Evolutionary conservation across 352 stramenopile genomes (phyloP).

Genomic region (Phytopythium vexans): DNA sequence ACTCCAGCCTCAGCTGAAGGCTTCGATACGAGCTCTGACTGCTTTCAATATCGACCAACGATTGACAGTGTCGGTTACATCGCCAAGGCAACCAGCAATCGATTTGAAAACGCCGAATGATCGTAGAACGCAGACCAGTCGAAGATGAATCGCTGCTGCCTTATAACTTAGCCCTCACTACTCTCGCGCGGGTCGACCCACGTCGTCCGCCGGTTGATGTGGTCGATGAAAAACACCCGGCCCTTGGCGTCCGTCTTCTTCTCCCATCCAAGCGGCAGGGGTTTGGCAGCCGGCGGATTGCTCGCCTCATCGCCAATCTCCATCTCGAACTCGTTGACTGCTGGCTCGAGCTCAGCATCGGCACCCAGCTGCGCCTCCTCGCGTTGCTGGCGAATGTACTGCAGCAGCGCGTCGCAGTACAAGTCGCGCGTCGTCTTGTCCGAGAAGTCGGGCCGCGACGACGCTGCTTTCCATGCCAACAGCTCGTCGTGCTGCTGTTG

Average conservation of each 20-base stretch:
- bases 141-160: too few relatives aligned
- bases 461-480: constrained; percentile 29
- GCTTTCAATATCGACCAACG: too few relatives aligned
- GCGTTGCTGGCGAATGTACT: constrained; percentile 73
- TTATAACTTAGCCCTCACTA: not conserved
- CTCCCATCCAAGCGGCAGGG: constrained; percentile 67
- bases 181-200: constrained; percentile 53
- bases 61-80: too few relatives aligned
- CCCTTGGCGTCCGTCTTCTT: constrained; percentile 68
- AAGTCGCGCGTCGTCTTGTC: constrained; percentile 52
- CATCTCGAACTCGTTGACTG: not conserved
- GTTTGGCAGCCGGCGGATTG: constrained; percentile 1
- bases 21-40: too few relatives aligned
- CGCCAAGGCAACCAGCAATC: not conserved
- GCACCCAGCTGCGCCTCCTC: constrained; percentile 22
- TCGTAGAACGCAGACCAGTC: not conserved
- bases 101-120: too few relatives aligned
- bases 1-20: not conserved
- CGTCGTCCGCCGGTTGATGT: constrained; percentile 71
- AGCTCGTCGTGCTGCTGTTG: constrained; percentile 14
- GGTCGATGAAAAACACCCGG: constrained; percentile 69
- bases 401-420: constrained; percentile 66
- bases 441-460: constrained; percentile 32
- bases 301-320: not conserved
- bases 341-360: not conserved